These are phyloP conservation scores for Parachlorella kessleri DNA, from an alignment of 139 green algal genomes.

Conservation along the genomic window DNA sequence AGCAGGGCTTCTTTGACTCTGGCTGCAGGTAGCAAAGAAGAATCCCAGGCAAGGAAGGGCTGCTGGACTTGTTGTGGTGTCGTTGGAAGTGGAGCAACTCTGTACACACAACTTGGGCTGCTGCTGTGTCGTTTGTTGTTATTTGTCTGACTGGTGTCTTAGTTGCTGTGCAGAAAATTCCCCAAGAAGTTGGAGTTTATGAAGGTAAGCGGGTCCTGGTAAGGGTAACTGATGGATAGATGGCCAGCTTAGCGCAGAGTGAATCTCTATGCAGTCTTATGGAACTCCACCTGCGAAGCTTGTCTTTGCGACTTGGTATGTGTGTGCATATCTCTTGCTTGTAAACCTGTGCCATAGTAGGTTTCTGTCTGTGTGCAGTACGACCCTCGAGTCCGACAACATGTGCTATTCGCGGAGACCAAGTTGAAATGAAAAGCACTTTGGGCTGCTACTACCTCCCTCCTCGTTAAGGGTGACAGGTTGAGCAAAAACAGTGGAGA, in stretches of 20 bases:
- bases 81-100: background rate
- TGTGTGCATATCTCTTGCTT: no score
- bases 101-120: background rate
- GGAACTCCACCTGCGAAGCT: no score
- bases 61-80: background rate
- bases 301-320: no score
- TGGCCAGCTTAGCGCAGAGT: no score
- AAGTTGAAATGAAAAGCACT: constrained; percentile 63
- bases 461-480: no score
- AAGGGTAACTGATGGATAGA: no score
- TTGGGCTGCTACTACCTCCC: background rate
- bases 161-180: no score
- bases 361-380: no score
- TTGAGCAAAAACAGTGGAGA: no score
- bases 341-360: no score
- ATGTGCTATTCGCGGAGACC: constrained; percentile 82
- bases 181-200: constrained; percentile 69
- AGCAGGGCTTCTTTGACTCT: constrained; percentile 30
- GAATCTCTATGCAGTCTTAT: no score
- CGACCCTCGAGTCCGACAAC: constrained; percentile 68
- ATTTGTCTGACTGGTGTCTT: background rate
- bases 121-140: background rate
- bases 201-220: no score
- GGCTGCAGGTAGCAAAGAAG: constrained; percentile 80
- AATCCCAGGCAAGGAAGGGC: constrained; percentile 51